phyloP scores from a whole-genome alignment of 331 rosid species.

The Malus hybrid region DNA sequence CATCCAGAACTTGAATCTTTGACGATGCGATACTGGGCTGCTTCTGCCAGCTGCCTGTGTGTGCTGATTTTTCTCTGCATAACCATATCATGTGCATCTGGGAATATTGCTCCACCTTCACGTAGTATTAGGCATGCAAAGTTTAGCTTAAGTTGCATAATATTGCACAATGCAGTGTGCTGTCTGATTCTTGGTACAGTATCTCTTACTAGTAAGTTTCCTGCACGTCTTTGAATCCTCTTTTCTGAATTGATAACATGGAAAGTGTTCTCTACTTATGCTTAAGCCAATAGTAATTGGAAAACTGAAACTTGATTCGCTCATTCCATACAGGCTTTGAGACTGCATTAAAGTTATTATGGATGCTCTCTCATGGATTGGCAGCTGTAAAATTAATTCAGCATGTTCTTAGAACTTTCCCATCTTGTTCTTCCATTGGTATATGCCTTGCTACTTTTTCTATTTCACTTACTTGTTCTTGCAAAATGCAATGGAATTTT shows the following conservation, averaged over 20 bases:
- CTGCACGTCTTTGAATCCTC: neutral
- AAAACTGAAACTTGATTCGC: neutral
- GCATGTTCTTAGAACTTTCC: conserved; percentile 68
- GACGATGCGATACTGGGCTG: conserved; percentile 81
- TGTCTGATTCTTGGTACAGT: conserved; percentile 37
- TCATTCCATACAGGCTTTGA: conserved; percentile 41
- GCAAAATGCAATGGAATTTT: neutral
- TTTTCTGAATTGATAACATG: neutral
- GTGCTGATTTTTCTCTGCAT: conserved; percentile 52
- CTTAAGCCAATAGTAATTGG: neutral
- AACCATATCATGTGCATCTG: conserved; percentile 17
- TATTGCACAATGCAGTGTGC: conserved; percentile 40
- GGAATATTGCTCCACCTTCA: neutral
- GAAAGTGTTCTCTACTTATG: neutral
- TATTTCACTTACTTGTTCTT: neutral
- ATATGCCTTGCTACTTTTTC: conserved; percentile 12
- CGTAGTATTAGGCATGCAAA: conserved; percentile 33
- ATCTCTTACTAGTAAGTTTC: conserved; percentile 45
- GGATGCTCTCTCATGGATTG: conserved; percentile 82
- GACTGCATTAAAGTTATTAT: conserved; percentile 42
- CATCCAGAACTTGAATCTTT: conserved; percentile 57
- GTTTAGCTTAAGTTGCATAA: conserved; percentile 36
- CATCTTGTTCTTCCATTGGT: conserved; percentile 94
- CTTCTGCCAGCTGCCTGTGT: conserved; percentile 58
- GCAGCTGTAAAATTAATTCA: conserved; percentile 67